Percentiles rank a stretch among this genome's conserved stretches.
Evolutionary conservation across 257 asterid genomes (phyloP).

Genomic region (Ilex aquifolium): DNA sequence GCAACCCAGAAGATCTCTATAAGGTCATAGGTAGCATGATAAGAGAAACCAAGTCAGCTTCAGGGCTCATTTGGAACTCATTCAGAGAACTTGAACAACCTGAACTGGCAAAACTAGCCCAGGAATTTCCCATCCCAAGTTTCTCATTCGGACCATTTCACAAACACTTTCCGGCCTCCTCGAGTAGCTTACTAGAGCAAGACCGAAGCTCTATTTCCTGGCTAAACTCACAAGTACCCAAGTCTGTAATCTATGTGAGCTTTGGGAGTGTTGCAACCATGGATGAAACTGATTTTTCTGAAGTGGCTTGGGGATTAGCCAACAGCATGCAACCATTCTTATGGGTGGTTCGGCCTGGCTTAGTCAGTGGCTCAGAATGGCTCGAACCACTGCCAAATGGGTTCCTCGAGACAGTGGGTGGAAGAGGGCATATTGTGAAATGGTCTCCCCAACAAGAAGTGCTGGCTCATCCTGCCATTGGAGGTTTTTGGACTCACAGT

Average conservation of each 20-base stretch:
- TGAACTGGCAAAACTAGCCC: constrained; percentile 17
- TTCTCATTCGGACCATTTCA: constrained; percentile 48
- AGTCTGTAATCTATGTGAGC: constrained; percentile 43
- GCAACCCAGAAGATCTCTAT: constrained; percentile 9
- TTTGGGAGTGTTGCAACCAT: constrained; percentile 39
- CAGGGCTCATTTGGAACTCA: constrained; percentile 43
- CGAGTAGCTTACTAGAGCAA: constrained; percentile 27
- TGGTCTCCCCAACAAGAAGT: constrained; percentile 24
- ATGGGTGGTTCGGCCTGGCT: constrained; percentile 48
- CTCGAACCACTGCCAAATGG: constrained; percentile 12
- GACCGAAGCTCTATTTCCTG: constrained; percentile 41
- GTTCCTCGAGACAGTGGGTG: constrained; percentile 7
- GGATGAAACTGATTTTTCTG: constrained; percentile 20
- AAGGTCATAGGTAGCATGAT: constrained; percentile 18
- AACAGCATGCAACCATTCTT: constrained; percentile 34
- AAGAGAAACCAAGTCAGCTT: constrained; percentile 28
- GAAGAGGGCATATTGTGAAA: constrained; percentile 6
- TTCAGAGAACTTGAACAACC: constrained; percentile 41
- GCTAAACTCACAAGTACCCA: constrained; percentile 32
- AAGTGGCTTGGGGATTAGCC: constrained; percentile 42
- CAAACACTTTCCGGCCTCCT: constrained; percentile 22
- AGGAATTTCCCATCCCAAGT: constrained; percentile 29
- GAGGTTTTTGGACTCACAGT: constrained; percentile 21
- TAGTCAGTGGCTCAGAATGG: not conserved
- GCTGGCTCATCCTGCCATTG: constrained; percentile 14